phyloP scores from a whole-genome alignment of 768 basidiomycete genomes.

The Lactarius trivialis region DNA sequence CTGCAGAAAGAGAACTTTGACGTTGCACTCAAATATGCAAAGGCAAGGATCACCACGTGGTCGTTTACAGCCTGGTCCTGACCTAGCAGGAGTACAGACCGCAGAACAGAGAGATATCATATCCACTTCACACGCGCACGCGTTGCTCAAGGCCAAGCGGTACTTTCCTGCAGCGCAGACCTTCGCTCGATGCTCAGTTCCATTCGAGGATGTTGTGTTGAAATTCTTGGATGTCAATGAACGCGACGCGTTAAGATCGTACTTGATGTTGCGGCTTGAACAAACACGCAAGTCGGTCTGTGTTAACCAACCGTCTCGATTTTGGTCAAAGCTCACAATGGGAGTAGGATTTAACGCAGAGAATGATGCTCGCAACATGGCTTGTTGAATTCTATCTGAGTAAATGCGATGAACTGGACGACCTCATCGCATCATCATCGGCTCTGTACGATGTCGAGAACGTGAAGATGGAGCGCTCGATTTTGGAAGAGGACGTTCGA shows the following conservation, averaged over 20 bases:
- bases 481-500: constrained; percentile 88
- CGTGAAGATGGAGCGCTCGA: constrained; percentile 65
- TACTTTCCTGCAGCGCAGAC: constrained; percentile 90
- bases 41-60: constrained; percentile 41
- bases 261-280: constrained; percentile 82
- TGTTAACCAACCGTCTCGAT: background rate
- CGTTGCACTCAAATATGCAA: constrained; percentile 72
- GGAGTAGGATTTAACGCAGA: constrained; percentile 77
- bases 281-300: constrained; percentile 75
- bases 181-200: constrained; percentile 81
- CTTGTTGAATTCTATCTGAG: constrained; percentile 94
- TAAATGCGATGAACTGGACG: constrained; percentile 95
- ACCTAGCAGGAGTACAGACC: constrained; percentile 43
- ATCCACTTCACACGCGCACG: constrained; percentile 74
- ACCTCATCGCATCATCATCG: constrained; percentile 83
- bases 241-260: constrained; percentile 84
- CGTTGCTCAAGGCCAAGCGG: constrained; percentile 68
- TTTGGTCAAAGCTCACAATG: background rate
- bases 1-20: constrained; percentile 73
- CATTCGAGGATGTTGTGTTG: constrained; percentile 89
- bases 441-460: constrained; percentile 80
- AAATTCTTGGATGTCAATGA: constrained; percentile 87
- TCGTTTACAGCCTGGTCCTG: background rate
- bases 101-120: constrained; percentile 83
- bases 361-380: constrained; percentile 98